Evolutionary conservation across 148 eudicot species (phyloP), one percentile per base, ranked within the genome.

Genomic region (Silene latifolia): DNA sequence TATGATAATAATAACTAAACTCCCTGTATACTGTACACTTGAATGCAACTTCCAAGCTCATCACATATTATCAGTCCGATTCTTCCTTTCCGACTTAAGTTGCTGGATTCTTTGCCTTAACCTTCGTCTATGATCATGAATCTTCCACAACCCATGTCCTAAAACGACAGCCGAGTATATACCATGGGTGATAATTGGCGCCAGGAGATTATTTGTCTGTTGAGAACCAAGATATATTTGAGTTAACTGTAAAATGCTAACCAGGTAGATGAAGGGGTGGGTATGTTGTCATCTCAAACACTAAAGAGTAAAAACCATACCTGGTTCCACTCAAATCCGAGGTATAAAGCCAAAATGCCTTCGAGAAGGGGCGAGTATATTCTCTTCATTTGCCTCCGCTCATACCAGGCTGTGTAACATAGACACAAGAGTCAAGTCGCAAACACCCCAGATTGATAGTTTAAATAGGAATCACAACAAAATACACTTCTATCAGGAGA

Each of bases 251-350:
- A 8, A 76, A 44, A 46, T 29, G 23, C 25, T 57, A 29, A 20
- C 1, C 20, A 68, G 39, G 19, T 21, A 61, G 48, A 4, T 56
- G 7, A n/a, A 67, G 3, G 4, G 39, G 35, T 4, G 4, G 39
- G 17, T 13, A 48, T 15, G 13, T 13, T 27, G n/a, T 12, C 39
- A 20, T 48, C 27, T 76, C n/a, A 39, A 59, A 60, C 58, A 67
- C 24, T 8, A 25, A 47, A 27, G 4, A 59, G 25, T 54, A 23
- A 46, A 11, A 63, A 58, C 19, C 77, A 71, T 85, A 92, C 97
- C 85, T 95, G 97, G 65, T 85, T 95, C 99, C 97, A 95, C 82
- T 92, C 99, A 47, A 89, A 92, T 71, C 99, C 98, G 15, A 94
- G 98, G 80, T 91, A 94, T 27, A 94, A 93, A 8, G 92, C 98